Evolutionary conservation across 2,329 filamentous ascomycete species (phyloP).

Genomic region (Rutstroemia sp.): DNA sequence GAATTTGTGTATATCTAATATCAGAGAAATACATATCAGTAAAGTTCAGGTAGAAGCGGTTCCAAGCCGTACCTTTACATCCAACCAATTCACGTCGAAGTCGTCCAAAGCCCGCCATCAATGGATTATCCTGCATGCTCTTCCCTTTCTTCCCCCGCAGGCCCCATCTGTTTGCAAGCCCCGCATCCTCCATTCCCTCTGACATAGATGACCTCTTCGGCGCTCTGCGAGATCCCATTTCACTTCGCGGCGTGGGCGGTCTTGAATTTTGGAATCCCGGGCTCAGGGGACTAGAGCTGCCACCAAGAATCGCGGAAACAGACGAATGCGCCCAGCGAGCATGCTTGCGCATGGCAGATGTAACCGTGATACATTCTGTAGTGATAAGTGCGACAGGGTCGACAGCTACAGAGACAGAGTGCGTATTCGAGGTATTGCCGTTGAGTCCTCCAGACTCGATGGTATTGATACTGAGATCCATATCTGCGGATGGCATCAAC

Average conservation of each 20-base stretch:
- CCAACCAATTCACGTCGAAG: slow-evolving; percentile 80
- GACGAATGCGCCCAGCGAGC: slow-evolving; percentile 93
- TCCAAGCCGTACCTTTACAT: slow-evolving; percentile 57
- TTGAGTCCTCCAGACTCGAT: slow-evolving; percentile 11
- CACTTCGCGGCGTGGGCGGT: slow-evolving; percentile 32
- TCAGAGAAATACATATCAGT: slow-evolving; percentile 22
- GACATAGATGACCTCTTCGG: slow-evolving; percentile 21
- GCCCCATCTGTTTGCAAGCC: slow-evolving; percentile 80
- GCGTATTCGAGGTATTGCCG: slow-evolving; percentile 19
- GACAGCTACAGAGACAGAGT: slow-evolving; percentile 67
- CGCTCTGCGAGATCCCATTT: slow-evolving; percentile 17
- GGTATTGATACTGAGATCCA: slow-evolving; percentile 7
- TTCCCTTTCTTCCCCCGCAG: slow-evolving; percentile 90
- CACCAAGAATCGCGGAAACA: slow-evolving; percentile 89
- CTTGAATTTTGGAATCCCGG: slow-evolving; percentile 37
- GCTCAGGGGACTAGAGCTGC: slow-evolving; percentile 43
- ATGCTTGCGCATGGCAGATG: slow-evolving; percentile 96
- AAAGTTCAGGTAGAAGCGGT: background rate
- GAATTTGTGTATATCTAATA: slow-evolving; percentile 72
- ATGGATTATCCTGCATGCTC: slow-evolving; percentile 93
- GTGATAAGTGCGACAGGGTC: slow-evolving; percentile 90
- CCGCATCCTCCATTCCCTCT: slow-evolving; percentile 45
- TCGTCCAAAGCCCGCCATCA: slow-evolving; percentile 91
- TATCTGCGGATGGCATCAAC: slow-evolving; percentile 10
- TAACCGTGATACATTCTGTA: slow-evolving; percentile 98